Evolutionary conservation across 73 alveolate genomes (phyloP), one percentile per base, ranked within the genome.

Genomic region (Paramecium octaurelia): DNA sequence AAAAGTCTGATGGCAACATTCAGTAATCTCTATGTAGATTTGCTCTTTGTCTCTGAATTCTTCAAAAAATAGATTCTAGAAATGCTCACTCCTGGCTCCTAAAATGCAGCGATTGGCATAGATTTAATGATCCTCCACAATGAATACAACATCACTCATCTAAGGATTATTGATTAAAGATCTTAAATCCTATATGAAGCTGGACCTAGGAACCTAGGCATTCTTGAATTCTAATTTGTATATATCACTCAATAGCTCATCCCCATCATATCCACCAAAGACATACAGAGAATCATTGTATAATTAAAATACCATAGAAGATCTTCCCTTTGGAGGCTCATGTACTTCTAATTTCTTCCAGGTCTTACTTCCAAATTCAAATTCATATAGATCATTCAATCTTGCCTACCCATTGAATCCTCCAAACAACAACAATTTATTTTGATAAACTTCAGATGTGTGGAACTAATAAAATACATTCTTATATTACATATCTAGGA

Each of bases 261-360:
- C 93, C 16, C 98, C 98, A 80, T 95, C 96, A 58, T 94, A 96
- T 5, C 98, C 98, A 42, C 98, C 98, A 88, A 96, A 96, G 23
- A 95, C 93, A 87, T 91, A 96, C 85, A 96, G 83, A 7, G 95
- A 92, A 83, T 96, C 98, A 59, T 96, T 96, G 60, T 95, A 93
- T n/a, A 96, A 95, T 94, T 96, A 43, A 95, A 31, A 95, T 93
- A 95, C 93, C 92, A 94, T 95, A 11, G 98, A 96, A 92, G 97
- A 96, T 11, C 95, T 94, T 4, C 97, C 94, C 21, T 86, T 83
- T 10, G 95, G 96, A 23, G 94, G 92, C 5, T 91, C 96, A 58
- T 94, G 89, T 8, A 77, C 93, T 54, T 92, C 95, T 71, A 96
- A 89, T 88, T 88, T 70, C 18, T 86, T 93, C 98, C 98, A 96